These are phyloP conservation scores for Annulohypoxylon truncatum DNA, from an alignment of 2,329 filamentous ascomycete genomes.

Conservation along the genomic window DNA sequence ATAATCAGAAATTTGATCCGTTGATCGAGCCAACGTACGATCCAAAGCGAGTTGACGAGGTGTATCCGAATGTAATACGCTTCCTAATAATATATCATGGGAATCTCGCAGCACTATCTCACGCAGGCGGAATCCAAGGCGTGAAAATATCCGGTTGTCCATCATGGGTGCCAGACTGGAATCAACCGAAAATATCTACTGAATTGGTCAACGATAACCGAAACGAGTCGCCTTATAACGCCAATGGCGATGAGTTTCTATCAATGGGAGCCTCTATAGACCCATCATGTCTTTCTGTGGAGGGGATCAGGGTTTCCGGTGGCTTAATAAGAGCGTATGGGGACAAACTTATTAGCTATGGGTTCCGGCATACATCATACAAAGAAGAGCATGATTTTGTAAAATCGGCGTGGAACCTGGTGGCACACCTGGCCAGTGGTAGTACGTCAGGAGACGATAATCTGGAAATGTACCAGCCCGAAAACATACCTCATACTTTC, in stretches of 20 bases:
- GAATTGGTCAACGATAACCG: slow-evolving; percentile 29
- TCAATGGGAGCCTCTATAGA: slow-evolving; percentile 20
- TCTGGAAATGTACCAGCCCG: slow-evolving; percentile 9
- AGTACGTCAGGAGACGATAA: neutral
- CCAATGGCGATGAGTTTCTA: slow-evolving; percentile 9
- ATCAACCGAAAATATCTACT: slow-evolving; percentile 26
- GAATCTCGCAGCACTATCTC: slow-evolving; percentile 28
- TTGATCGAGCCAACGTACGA: slow-evolving; percentile 36
- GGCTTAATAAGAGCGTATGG: slow-evolving; percentile 30
- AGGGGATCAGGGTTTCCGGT: slow-evolving; percentile 19
- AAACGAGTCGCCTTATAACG: slow-evolving; percentile 18
- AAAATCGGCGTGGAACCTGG: slow-evolving; percentile 28
- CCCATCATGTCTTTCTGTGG: slow-evolving; percentile 20
- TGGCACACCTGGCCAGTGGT: slow-evolving; percentile 13
- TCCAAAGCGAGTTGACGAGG: slow-evolving; percentile 16
- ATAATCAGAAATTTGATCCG: slow-evolving; percentile 19
- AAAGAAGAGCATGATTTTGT: slow-evolving; percentile 38
- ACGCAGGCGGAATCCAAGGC: slow-evolving; percentile 27
- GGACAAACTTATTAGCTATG: slow-evolving; percentile 36
- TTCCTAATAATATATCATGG: slow-evolving; percentile 36
- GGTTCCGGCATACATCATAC: slow-evolving; percentile 30
- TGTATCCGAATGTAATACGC: slow-evolving; percentile 28
- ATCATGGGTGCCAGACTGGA: slow-evolving; percentile 39
- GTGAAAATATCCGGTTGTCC: slow-evolving; percentile 23
- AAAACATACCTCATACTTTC: slow-evolving; percentile 26